Evolutionary conservation across 352 stramenopile species (phyloP).

Genomic region (Pythium dissimile): DNA sequence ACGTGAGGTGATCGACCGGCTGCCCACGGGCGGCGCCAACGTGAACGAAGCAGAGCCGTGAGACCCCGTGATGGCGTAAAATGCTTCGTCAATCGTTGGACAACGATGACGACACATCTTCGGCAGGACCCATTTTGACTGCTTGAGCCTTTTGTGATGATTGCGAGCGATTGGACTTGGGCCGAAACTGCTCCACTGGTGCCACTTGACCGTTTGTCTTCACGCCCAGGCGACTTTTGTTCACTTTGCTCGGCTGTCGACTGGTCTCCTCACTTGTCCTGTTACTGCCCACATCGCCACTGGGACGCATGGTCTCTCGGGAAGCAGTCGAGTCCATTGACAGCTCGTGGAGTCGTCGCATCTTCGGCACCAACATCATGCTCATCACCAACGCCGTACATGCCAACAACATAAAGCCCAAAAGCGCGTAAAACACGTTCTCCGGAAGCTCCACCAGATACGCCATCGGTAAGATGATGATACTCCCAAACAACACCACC

Average conservation of each 20-base stretch:
- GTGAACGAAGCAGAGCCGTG: no score
- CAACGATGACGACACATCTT: no score
- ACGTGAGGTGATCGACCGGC: no score
- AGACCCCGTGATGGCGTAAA: no score
- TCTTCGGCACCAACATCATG: constrained; percentile 28
- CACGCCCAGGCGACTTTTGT: constrained; percentile 24
- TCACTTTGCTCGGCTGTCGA: constrained; percentile 1
- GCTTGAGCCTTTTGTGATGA: no score
- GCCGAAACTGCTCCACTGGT: constrained; percentile 14
- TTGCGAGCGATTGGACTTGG: constrained; percentile 2
- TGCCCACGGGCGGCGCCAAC: no score
- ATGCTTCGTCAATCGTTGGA: no score
- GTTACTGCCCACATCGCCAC: not conserved
- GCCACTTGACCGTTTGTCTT: constrained; percentile 14
- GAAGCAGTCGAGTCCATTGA: not conserved
- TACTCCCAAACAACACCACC: constrained; percentile 24
- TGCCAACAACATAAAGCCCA: constrained; percentile 14
- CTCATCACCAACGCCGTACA: constrained; percentile 21
- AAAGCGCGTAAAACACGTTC: constrained; percentile 23
- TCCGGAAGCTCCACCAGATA: constrained; percentile 35
- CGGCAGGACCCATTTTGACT: no score
- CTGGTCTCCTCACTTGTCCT: constrained; percentile 1
- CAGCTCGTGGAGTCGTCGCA: constrained; percentile 20
- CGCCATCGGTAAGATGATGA: constrained; percentile 34
- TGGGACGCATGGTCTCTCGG: not conserved